Evolutionary conservation across 2,329 filamentous ascomycete genomes (phyloP), one percentile per base, ranked within the genome.

Genomic region (Fusarium heterosporum): DNA sequence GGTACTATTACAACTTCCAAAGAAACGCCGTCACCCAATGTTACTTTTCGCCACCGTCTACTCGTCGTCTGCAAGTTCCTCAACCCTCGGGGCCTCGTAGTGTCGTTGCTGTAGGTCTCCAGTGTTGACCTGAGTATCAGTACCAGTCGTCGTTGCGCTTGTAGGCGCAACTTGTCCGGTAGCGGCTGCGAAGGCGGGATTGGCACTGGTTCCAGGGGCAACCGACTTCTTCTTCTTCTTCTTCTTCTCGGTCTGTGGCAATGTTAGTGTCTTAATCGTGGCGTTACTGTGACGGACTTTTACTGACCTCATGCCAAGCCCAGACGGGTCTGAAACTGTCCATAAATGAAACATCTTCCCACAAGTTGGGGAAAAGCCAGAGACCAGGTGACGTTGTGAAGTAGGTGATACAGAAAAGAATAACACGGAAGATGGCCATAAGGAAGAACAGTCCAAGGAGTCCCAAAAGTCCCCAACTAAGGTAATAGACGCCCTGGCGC

Each of bases 281-380:
- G 25, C 14, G 11, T 14, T 30, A 11, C 43, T 6, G 14, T 25
- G 57, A 6, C 5, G 10, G 12, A 14, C 26, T 56, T 51, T 6
- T 47, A 79, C 87, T 79, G 76, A 96, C 93, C 87, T 97, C 94
- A 78, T 99, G 96, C 96, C 96, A 99, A 61, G 93, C 96, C 95
- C 96, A 99, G 8, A 97, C 81, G 19, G 96, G 96, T 75, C 90
- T 90, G 86, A 99, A 99, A 74, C 92, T 96, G 77, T 99, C 96
- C 79, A 99, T 91, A 82, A 99, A 98, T 9, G 95, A 97, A 28
- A 99, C 96, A 76, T 99, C 96, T 78, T 99, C 96, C 83, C 97
- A 99, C 19, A 99, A 82, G 76, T 99, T 99, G 47, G 96, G 96
- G 81, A 95, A 99, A 42, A 99, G 85, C 96, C 96, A 99, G n/a